Evolutionary conservation across 108 stramenopile genomes (phyloP), one percentile per base, ranked within the genome.

Genomic region (Epithemia pelagica): DNA sequence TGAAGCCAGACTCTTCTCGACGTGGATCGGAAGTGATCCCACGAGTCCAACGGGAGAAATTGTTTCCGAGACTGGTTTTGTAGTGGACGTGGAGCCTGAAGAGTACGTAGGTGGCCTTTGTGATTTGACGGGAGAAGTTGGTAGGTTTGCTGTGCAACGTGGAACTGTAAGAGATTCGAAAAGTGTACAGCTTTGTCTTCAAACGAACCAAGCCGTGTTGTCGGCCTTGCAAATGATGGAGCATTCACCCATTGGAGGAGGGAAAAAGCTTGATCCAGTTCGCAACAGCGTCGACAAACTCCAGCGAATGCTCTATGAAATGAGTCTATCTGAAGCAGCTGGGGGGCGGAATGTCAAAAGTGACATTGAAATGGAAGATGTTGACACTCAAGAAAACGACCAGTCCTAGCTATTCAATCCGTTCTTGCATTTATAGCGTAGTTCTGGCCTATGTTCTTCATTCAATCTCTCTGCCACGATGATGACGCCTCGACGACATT

Each of bases 111-210:
- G 97, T 10, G 97, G 96, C 0, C 31, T 98, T n/a, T 93, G 94
- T 37, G 97, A 98, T 71, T 71, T 98, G 23, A 96, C 96, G 8
- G 97, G 97, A 8, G 97, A 98, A 71, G 78, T 98, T 51, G 96
- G 95, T 25, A 71, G 97, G n/a, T 90, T 76, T 66, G 96, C 94
- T 10, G 96, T 98, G 24, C 77, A 85, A 20, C 68, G 77, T 3
- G 97, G 95, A 28, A 96, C 97, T 3, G 74, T 65, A 24, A 75
- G 97, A n/a, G 94, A 97, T 66, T 53, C 66, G 25, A 83, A 82
- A 26, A 77, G 78, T 26, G 90, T 95, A 24, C 62, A 68, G 8
- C 60, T 69, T 20, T 91, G 82, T 61, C 67, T 90, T 22, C 83
- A 85, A 51, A 82, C 87, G 30, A 89, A 87, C 63, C 65, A 72